These are phyloP conservation scores for Saccharomyces hybrid DNA, from an alignment of 1,139 yeast genomes.

Conservation along the genomic window DNA sequence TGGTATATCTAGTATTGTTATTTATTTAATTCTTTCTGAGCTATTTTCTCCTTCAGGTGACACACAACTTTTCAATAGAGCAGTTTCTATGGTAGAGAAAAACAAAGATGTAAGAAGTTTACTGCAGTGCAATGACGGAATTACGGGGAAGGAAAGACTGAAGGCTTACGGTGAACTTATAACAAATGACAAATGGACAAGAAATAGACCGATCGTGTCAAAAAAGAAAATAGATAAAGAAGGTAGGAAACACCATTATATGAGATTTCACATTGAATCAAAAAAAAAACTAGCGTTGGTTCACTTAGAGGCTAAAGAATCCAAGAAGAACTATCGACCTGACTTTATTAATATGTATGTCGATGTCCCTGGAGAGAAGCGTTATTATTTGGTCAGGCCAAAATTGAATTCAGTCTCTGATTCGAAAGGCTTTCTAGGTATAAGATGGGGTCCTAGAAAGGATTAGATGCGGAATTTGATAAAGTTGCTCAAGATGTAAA, in stretches of 20 bases:
- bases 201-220: conserved; percentile 72
- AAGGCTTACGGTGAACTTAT: conserved; percentile 75
- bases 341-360: conserved; percentile 68
- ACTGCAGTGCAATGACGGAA: conserved; percentile 40
- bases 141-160: conserved; percentile 44
- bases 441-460: conserved; percentile 78
- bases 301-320: conserved; percentile 63
- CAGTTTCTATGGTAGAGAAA: conserved; percentile 66
- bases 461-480: conserved; percentile 23
- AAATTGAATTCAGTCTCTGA: conserved; percentile 18
- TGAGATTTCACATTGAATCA: conserved; percentile 85
- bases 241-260: conserved; percentile 71
- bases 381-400: conserved; percentile 68
- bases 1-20: conserved; percentile 60
- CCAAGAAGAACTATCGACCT: conserved; percentile 58
- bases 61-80: conserved; percentile 81
- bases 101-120: conserved; percentile 53
- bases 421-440: conserved; percentile 60
- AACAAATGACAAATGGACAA: conserved; percentile 71
- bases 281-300: conserved; percentile 54
- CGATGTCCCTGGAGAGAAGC: conserved; percentile 63
- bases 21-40: conserved; percentile 71
- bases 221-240: conserved; percentile 53
- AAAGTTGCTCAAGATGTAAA: too few species aligned
- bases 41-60: conserved; percentile 85